Evolutionary conservation across 306 rosid species (phyloP), one percentile per base, ranked within the genome.

Genomic region (Trichosanthes cucumerina): DNA sequence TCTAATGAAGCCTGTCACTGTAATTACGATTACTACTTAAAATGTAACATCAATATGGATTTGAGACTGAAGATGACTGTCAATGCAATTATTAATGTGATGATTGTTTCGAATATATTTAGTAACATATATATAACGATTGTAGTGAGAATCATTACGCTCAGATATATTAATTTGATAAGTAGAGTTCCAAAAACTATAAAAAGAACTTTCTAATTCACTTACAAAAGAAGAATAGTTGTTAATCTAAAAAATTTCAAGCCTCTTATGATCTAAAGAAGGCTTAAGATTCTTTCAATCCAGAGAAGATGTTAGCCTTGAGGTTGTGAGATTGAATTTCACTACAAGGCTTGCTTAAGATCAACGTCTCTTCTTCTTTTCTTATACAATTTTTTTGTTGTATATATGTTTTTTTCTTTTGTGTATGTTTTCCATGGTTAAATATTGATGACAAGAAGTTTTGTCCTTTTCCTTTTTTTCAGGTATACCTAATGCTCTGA

Each of bases 401-500:
- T 72, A 12, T 26, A 23, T 33, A 16, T 38, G 1, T 44, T 41
- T 2, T 41, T 64, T 64, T 33, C 70, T 34, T 64, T 2, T 33
- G 21, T 41, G 0, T 47, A 4, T 28, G 12, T 18, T 46, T 31
- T 11, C 33, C 60, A 46, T 41, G 0, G 79, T 80, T 11, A 38
- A 4, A 56, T 59, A 18, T 13, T 77, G 44, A 44, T 69, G 78
- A 58, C 39, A 5, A 63, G 12, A 5, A 24, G 38, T 24, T 23
- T 38, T 58, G 36, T 49, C 16, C 15, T 12, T 69, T 54, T 69
- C 24, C 56, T 34, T 66, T 75, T 77, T 84, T 82, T 71, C 92
- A 92, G 97, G 98, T 36, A 88, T 94, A 34, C 95, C 97, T 31
- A 87, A 94, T 82, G 85, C 93, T 19, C 93, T 90, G 57, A 86